Conservation (phyloP, 2,329 filamentous ascomycete genomes). For the Neofusicoccum kwambonambiense region DNA sequence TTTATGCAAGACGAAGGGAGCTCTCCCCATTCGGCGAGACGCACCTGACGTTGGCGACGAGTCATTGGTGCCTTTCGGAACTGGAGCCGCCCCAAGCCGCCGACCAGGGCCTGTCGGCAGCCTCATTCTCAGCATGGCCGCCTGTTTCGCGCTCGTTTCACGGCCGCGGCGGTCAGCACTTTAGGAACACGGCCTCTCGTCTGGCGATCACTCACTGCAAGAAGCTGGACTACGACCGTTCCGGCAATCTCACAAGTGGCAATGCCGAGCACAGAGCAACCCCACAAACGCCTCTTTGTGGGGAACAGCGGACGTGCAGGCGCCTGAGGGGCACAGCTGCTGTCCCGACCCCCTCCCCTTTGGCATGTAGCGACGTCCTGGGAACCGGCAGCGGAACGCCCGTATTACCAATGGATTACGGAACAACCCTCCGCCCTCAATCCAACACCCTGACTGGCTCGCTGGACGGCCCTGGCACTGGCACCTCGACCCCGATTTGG, state of each 20-base stretch:
- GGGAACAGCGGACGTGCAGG: neutral
- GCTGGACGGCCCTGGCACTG: neutral
- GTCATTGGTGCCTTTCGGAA: conserved; percentile 8
- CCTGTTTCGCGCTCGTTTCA: neutral
- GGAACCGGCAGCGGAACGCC: too few relatives aligned
- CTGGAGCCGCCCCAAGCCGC: neutral
- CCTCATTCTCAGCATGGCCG: neutral
- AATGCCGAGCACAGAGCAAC: conserved; percentile 5
- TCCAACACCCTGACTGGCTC: neutral
- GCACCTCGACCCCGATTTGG: neutral
- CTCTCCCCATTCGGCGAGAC: neutral
- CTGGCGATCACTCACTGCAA: neutral
- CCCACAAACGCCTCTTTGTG: conserved; percentile 15
- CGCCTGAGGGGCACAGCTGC: neutral
- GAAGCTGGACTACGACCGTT: neutral
- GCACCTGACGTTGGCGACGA: neutral
- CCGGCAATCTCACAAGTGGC: neutral
- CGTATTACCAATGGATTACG: too few relatives aligned
- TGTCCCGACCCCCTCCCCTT: neutral
- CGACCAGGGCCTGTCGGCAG: neutral
- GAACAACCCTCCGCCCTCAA: neutral
- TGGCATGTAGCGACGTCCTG: too few relatives aligned
- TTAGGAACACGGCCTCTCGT: neutral
- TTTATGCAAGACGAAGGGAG: neutral
- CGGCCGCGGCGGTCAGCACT: neutral